Conservation (phyloP, 805 yeast genomes). For the Debaryomyces castellii region DNA sequence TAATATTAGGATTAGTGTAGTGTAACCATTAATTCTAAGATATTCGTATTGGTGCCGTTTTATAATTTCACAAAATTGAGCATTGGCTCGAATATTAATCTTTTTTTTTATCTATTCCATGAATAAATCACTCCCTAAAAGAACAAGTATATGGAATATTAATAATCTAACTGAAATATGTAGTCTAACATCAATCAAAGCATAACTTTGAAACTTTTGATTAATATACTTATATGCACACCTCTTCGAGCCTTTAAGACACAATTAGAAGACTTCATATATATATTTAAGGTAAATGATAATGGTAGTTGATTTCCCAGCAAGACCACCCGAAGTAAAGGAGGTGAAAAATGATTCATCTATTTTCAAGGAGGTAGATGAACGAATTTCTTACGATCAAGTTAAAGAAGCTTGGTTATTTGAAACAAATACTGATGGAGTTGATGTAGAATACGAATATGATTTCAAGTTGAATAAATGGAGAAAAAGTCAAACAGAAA, state of each 20-base stretch:
- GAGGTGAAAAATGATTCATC: conserved; percentile 2
- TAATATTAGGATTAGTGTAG: too few species aligned
- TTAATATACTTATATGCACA: not conserved
- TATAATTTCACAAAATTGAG: too few species aligned
- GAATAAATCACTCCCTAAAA: too few species aligned
- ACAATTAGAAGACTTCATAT: not conserved
- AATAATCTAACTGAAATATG: too few species aligned
- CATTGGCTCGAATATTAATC: too few species aligned
- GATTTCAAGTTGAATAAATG: conserved; percentile 21
- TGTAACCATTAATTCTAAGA: too few species aligned
- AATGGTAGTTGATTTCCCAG: conserved; percentile 14
- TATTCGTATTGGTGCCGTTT: too few species aligned
- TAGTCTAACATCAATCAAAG: too few species aligned
- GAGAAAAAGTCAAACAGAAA: conserved; percentile 8
- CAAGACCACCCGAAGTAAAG: conserved; percentile 13
- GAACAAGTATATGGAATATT: too few species aligned
- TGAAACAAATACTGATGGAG: conserved; percentile 11
- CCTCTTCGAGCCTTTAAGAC: not conserved
- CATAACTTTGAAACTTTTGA: too few species aligned
- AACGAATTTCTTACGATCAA: conserved; percentile 23
- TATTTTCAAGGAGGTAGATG: conserved; percentile 17
- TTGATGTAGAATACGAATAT: conserved; percentile 17
- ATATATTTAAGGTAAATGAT: not conserved
- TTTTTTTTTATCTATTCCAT: too few species aligned
- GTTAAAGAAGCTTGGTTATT: conserved; percentile 18